These are phyloP conservation scores for Paramarasmius palmivorus DNA, from an alignment of 1,284 basidiomycete genomes.

Conservation along the genomic window DNA sequence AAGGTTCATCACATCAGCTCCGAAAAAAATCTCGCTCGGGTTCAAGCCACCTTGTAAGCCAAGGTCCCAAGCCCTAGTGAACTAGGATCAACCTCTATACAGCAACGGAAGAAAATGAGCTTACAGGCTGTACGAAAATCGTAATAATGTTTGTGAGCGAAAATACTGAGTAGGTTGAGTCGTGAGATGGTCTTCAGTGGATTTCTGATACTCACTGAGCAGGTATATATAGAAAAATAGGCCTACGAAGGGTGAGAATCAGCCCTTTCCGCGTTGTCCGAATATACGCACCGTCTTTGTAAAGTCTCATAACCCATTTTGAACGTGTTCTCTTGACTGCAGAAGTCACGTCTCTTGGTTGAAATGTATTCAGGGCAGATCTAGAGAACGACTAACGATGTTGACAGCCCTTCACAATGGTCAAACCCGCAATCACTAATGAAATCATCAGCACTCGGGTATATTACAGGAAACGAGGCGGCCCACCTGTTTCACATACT, in stretches of 20 bases:
- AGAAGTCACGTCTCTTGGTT: slow-evolving; percentile 2
- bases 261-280: not conserved
- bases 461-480: not conserved
- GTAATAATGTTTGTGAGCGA: slow-evolving; percentile 41
- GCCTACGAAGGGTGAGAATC: slow-evolving; percentile 22
- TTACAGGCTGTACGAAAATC: slow-evolving; percentile 37
- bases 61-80: slow-evolving; percentile 28
- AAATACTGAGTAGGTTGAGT: slow-evolving; percentile 28
- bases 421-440: slow-evolving; percentile 38
- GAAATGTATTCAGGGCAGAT: not conserved
- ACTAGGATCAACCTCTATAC: slow-evolving; percentile 19
- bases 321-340: slow-evolving; percentile 34
- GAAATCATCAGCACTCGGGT: slow-evolving; percentile 1
- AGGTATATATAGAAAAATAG: slow-evolving; percentile 43
- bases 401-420: slow-evolving; percentile 35
- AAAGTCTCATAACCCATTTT: slow-evolving; percentile 37
- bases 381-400: slow-evolving; percentile 30
- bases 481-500: slow-evolving; percentile 40
- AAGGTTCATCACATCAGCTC: not conserved
- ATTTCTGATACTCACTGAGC: slow-evolving; percentile 27
- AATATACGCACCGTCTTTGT: slow-evolving; percentile 36
- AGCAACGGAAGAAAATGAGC: slow-evolving; percentile 8
- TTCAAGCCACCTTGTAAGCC: slow-evolving; percentile 40
- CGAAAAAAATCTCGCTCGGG: not conserved
- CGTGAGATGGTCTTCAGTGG: not conserved